phyloP scores from a whole-genome alignment of 2,329 filamentous ascomycete genomes.

The Aspergillus fischeri region DNA sequence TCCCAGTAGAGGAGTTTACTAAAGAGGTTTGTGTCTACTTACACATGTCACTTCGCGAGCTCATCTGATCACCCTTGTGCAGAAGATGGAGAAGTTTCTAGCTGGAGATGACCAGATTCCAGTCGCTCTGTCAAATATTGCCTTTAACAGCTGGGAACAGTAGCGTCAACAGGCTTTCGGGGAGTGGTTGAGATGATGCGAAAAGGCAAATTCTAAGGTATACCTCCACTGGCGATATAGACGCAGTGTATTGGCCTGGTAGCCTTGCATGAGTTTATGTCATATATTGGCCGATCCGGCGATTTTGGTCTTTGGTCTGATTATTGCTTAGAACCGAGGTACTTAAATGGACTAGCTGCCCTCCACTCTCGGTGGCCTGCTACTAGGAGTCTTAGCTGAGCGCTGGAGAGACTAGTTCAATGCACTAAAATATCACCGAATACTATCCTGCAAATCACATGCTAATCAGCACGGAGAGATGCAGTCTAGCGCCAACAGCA shows the following conservation, averaged over 20 bases:
- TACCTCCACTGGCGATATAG: no score
- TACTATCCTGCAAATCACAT: not conserved
- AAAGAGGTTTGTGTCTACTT: conserved; percentile 41
- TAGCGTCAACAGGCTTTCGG: conserved; percentile 44
- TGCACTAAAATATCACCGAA: not conserved
- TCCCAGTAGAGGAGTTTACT: conserved; percentile 52
- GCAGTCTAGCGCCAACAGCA: not conserved
- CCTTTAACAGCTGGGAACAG: conserved; percentile 46
- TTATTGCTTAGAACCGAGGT: no score
- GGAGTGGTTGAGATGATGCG: conserved; percentile 21
- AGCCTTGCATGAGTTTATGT: no score
- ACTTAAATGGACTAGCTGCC: not conserved
- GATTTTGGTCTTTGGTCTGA: no score
- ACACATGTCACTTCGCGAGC: no score
- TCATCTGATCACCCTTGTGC: not conserved
- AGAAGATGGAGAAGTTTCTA: conserved; percentile 32
- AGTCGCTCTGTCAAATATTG: conserved; percentile 42
- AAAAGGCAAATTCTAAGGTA: not conserved
- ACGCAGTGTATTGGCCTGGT: no score
- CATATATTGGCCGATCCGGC: no score
- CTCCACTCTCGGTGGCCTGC: not conserved
- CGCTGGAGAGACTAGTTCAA: not conserved
- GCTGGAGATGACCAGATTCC: conserved; percentile 51
- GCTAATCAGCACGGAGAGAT: no score
- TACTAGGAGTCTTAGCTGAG: not conserved